Evolutionary conservation across 345 rosid species (phyloP).

Genomic region (Citrus trifoliata): DNA sequence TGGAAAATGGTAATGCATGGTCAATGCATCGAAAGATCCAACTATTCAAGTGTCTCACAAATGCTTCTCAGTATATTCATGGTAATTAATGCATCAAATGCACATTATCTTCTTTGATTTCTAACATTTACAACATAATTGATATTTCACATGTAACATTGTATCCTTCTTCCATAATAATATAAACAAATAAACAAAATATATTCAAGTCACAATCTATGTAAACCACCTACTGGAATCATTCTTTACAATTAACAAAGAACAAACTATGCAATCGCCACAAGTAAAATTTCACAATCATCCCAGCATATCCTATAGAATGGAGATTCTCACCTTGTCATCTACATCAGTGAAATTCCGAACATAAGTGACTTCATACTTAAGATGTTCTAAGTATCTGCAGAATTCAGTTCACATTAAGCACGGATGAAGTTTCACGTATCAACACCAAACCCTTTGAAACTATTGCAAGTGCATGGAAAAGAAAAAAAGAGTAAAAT

Average conservation of each 20-base stretch:
- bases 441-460: not conserved
- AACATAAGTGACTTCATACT: constrained; percentile 70
- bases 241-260: not conserved
- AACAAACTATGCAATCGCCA: not conserved
- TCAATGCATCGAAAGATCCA: not conserved
- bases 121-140: not conserved
- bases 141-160: not conserved
- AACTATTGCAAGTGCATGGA: not conserved
- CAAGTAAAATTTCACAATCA: not conserved
- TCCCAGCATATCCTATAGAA: not conserved
- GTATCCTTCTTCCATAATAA: not conserved
- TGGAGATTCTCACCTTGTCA: constrained; percentile 61
- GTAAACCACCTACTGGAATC: not conserved
- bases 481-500: not conserved
- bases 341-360: constrained; percentile 92
- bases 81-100: not conserved
- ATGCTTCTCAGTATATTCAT: not conserved
- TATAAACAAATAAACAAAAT: not conserved
- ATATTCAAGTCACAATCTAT: not conserved
- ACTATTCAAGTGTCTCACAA: not conserved
- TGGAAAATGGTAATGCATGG: not conserved
- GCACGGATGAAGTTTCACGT: not conserved
- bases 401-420: constrained; percentile 23
- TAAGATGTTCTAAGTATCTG: constrained; percentile 68
- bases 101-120: not conserved